These are phyloP conservation scores for Juglanconis juglandina DNA, from an alignment of 2,329 filamentous ascomycete species.

Conservation along the genomic window DNA sequence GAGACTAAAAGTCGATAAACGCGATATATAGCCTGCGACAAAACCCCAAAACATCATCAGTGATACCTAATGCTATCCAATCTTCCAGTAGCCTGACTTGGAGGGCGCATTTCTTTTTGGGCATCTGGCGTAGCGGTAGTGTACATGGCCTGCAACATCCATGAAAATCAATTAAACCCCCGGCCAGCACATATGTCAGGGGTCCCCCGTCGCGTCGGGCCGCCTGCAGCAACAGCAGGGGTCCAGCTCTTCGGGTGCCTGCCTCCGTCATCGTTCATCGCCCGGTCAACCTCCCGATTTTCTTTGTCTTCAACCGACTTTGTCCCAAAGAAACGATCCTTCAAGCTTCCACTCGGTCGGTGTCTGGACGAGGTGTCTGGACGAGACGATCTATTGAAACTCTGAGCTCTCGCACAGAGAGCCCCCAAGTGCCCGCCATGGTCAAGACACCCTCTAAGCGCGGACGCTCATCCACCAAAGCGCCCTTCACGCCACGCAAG, in stretches of 20 bases:
- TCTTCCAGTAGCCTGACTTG: too few relatives aligned
- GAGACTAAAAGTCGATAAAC: too few relatives aligned
- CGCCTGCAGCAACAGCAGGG: neutral
- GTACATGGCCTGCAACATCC: too few relatives aligned
- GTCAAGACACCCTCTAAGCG: slow-evolving; percentile 16
- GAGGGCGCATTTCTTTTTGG: neutral
- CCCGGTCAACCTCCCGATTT: neutral
- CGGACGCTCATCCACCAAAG: neutral
- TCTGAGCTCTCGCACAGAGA: neutral
- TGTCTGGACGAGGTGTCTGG: too few relatives aligned
- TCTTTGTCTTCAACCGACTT: too few relatives aligned
- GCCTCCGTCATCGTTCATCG: neutral
- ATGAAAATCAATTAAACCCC: neutral
- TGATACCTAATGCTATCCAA: too few relatives aligned
- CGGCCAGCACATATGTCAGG: neutral
- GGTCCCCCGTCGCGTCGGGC: neutral
- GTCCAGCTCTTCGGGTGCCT: neutral
- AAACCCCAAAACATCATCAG: too few relatives aligned
- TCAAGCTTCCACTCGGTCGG: too few relatives aligned
- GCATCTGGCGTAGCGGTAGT: neutral
- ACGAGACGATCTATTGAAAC: neutral
- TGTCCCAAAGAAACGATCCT: too few relatives aligned
- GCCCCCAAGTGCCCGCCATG: neutral
- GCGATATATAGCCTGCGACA: too few relatives aligned
- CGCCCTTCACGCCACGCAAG: slow-evolving; percentile 4